Evolutionary conservation across 1,284 basidiomycete species (phyloP), one percentile per base, ranked within the genome.

Genomic region (Cryptococcus sp.): DNA sequence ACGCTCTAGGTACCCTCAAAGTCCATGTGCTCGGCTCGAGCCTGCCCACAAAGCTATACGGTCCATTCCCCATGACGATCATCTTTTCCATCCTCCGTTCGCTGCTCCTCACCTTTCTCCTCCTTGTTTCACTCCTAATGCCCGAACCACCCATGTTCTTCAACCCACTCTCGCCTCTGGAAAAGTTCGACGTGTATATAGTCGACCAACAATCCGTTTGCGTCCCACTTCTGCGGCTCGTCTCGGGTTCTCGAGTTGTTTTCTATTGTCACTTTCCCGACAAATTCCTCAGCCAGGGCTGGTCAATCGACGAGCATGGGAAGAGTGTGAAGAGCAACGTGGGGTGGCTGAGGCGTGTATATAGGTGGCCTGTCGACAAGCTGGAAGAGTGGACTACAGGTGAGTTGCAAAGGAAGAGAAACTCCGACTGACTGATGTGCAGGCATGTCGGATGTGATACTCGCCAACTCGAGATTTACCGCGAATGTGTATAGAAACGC

Each of bases 181-280:
- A 56, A 21, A 32, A 42, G 25, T 84, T 85, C 66, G 94, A 98
- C 66, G 82, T 97, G 24, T 93, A 85, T 75, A 84, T 98, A 52
- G 85, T 97, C 16, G 95, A 98, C 73, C 94, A 97, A 69, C 82
- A 97, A 19, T 89, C 89, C 1, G 89, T 90, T 2, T 90, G 86
- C 52, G 79, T 97, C 18, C 94, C 94, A 0, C 76, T 94, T 53
- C 77, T 98, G 1, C 80, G 87, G 12, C 69, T 77, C 45, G 66
- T 87, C 10, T 80, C 78, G 2, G 76, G 78, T 11, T 87, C 82
- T 10, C 82, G 88, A 1, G 86, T 95, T 22, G 82, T 98, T 16
- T 98, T 97, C 74, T 98, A 98, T 72, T 95, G 92, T 62, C 94
- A 98, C 71, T 98, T 97, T 63, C 94, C 95, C 0, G 92, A 97